A percentile compares a stretch with the other conserved stretches of the same genome.
Conservation (phyloP, 441 rosid species). For the Capsella rubella region DNA sequence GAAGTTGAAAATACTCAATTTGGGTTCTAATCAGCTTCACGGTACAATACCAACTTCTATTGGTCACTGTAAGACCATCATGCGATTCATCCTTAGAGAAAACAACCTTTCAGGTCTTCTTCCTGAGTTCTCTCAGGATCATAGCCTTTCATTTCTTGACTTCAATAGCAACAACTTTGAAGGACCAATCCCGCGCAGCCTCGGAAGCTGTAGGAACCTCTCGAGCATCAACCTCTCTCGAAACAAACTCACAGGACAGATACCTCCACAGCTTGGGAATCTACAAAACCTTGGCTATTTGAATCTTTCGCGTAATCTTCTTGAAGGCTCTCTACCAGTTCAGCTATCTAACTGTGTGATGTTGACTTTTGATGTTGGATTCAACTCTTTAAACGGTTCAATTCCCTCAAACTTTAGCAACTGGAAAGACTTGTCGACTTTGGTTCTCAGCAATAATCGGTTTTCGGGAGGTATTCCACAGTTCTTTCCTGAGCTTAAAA, state of each 20-base stretch:
- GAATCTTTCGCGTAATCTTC: slow-evolving; percentile 64
- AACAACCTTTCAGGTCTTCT: slow-evolving; percentile 63
- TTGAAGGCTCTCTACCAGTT: slow-evolving; percentile 69
- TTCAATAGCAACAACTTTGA: slow-evolving; percentile 60
- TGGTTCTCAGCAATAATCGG: slow-evolving; percentile 62
- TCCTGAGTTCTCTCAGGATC: slow-evolving; percentile 62
- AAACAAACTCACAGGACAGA: slow-evolving; percentile 62
- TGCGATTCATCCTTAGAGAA: slow-evolving; percentile 63
- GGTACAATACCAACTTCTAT: slow-evolving; percentile 66
- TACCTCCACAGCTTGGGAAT: slow-evolving; percentile 69
- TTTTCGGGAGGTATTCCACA: slow-evolving; percentile 73
- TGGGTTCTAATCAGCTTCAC: slow-evolving; percentile 66
- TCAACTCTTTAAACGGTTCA: slow-evolving; percentile 67
- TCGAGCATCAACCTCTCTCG: slow-evolving; percentile 59
- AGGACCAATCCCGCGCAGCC: slow-evolving; percentile 69
- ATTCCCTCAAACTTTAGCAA: slow-evolving; percentile 54
- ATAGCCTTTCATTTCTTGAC: slow-evolving; percentile 56
- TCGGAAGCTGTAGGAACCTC: slow-evolving; percentile 60
- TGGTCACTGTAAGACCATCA: slow-evolving; percentile 62
- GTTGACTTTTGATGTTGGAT: slow-evolving; percentile 65
- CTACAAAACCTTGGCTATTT: slow-evolving; percentile 52
- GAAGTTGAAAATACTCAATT: slow-evolving; percentile 55
- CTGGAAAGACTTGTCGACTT: slow-evolving; percentile 59
- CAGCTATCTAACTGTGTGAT: slow-evolving; percentile 59
- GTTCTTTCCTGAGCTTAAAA: slow-evolving; percentile 57